These are phyloP conservation scores for Mycena vulgaris DNA, from an alignment of 768 basidiomycete species.

Conservation along the genomic window DNA sequence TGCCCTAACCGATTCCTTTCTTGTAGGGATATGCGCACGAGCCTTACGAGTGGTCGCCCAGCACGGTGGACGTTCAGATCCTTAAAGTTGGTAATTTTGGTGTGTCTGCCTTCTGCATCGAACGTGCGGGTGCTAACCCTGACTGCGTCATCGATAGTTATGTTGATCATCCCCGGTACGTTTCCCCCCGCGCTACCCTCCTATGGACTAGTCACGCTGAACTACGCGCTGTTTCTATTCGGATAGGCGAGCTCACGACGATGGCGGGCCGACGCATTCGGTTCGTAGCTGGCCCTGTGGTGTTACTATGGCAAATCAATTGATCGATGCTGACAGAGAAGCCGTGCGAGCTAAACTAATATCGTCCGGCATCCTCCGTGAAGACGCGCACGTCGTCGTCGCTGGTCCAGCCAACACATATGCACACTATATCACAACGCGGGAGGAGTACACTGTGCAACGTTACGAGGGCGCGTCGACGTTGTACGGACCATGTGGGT, in stretches of 20 bases:
- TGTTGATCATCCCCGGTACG: slow-evolving; percentile 7
- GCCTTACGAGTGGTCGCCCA: not conserved
- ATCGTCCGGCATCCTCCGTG: slow-evolving; percentile 14
- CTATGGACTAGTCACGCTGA: not conserved
- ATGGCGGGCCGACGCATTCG: slow-evolving; percentile 12
- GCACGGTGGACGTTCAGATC: slow-evolving; percentile 9
- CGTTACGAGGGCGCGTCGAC: slow-evolving; percentile 89
- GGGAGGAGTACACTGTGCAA: slow-evolving; percentile 82
- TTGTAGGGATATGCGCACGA: slow-evolving; percentile 1
- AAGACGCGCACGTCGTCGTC: slow-evolving; percentile 82
- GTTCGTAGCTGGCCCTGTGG: not conserved
- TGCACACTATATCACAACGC: slow-evolving; percentile 80
- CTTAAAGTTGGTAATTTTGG: slow-evolving; percentile 17
- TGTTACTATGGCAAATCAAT: not conserved
- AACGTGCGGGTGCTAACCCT: slow-evolving; percentile 8
- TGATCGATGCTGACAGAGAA: slow-evolving; percentile 9
- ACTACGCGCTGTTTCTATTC: slow-evolving; percentile 9
- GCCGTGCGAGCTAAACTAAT: slow-evolving; percentile 1
- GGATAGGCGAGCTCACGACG: not conserved
- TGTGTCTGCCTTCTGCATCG: not conserved
- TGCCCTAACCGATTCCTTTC: slow-evolving; percentile 1
- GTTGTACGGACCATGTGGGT: slow-evolving; percentile 77
- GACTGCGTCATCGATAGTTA: not conserved
- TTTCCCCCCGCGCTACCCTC: slow-evolving; percentile 22
- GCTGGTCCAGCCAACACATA: slow-evolving; percentile 89